phyloP scores from a whole-genome alignment of 495 filamentous ascomycete species.

The Talaromyces borbonicus region DNA sequence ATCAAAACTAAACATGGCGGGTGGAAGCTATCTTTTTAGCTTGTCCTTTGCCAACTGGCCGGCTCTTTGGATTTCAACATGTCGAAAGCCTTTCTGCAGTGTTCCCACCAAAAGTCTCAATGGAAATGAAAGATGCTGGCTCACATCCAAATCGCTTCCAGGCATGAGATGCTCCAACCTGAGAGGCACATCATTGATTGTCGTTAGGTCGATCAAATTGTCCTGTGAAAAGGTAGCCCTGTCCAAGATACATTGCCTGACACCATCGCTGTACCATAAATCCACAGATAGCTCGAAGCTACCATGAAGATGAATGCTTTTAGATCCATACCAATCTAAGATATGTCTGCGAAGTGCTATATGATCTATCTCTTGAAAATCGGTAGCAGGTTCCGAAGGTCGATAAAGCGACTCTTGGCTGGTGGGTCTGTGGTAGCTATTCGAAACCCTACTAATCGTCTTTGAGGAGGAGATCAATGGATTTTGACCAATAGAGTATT shows the following conservation, averaged over 20 bases:
- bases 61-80: not conserved
- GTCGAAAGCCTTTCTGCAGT: not conserved
- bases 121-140: not conserved
- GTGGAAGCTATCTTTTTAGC: not conserved
- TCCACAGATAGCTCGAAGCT: not conserved
- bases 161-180: not conserved
- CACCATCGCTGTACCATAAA: not conserved
- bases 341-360: not conserved
- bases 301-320: not conserved
- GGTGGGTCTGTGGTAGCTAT: no score
- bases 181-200: not conserved
- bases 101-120: not conserved
- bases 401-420: no score
- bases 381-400: no score
- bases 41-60: not conserved
- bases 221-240: not conserved
- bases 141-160: not conserved
- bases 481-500: no score
- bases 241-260: not conserved
- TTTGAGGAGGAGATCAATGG: no score
- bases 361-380: not conserved
- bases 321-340: not conserved
- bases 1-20: not conserved
- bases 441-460: no score
- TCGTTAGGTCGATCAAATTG: not conserved